A percentile compares a stretch with the other conserved stretches of the same genome.
Conservation (phyloP, 192 early-diverging fungal species). For the Chytriomyces confervae region DNA sequence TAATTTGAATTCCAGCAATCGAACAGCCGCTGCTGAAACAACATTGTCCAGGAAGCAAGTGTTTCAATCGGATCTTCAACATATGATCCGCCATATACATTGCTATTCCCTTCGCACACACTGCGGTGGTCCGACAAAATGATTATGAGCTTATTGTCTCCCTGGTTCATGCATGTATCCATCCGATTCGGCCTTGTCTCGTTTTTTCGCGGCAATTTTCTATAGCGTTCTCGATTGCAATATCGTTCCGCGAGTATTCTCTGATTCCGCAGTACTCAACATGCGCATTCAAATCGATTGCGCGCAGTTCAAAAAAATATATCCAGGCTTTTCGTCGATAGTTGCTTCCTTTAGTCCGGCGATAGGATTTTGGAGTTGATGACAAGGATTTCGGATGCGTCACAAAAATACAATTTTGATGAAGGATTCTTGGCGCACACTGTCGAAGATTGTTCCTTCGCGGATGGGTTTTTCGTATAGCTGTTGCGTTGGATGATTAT, state of each 20-base stretch:
- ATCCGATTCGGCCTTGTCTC: conserved; percentile 4
- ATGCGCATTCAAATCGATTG: conserved; percentile 74
- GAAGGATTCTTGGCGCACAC: conserved; percentile 70
- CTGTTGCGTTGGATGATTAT: no score
- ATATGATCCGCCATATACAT: conserved; percentile 84
- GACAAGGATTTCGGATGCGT: conserved; percentile 46
- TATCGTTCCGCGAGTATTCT: conserved; percentile 77
- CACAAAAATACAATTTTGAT: conserved; percentile 66
- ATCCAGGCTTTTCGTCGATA: conserved; percentile 84
- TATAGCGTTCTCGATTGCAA: conserved; percentile 78
- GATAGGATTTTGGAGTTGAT: no score
- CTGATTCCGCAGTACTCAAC: conserved; percentile 87
- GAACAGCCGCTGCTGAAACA: conserved; percentile 5
- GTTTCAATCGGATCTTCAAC: conserved; percentile 52
- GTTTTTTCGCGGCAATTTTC: conserved; percentile 32
- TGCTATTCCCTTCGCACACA: conserved; percentile 38
- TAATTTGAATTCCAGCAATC: conserved; percentile 4
- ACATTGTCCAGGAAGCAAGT: conserved; percentile 40
- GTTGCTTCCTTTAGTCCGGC: conserved; percentile 55
- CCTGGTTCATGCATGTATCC: conserved; percentile 52
- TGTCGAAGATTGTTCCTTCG: conserved; percentile 66
- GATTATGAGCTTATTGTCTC: conserved; percentile 44
- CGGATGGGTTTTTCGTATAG: conserved; percentile 45
- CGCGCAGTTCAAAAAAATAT: conserved; percentile 80
- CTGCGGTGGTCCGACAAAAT: conserved; percentile 84